Base-by-base conservation (phyloP, 163 green algal genomes). In the Chloromonas sp. region DNA sequence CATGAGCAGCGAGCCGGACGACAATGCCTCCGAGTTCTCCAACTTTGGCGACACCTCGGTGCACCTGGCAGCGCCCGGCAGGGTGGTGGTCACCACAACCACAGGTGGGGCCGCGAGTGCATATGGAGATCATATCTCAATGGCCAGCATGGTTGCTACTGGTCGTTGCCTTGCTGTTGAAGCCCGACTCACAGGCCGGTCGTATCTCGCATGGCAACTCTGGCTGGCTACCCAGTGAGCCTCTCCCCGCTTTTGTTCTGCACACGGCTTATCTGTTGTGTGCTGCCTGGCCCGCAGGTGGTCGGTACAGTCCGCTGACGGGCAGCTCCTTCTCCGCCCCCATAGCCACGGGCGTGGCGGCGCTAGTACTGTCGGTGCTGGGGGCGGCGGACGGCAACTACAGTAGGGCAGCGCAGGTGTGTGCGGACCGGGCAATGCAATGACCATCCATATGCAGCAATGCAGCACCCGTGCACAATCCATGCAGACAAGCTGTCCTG, bases 241-340 rank as follows among this genome's bases (percentile, higher is more conserved):
- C 36, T 36, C 36, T 36, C 36, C 36, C 36, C 36, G 36, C 36
- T 36, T 36, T 36, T 36, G 36, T 36, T 36, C 36, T 36, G 36
- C 36, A 36, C 36, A 36, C 36, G 36, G 36, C 36, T 36, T 36
- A 36, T 36, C 36, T 36, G 36, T 36, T 36, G 36, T 36, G 36
- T 36, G 36, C 36, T 36, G 36, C 36, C 36, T 77, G 70, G 11
- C 58, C 15, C 14, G 58, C 78, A 84, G 81, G 58, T 84, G 61
- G 60, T 1, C 3, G 3, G 1, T 85, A 85, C 62, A 57, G 1
- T 11, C 2, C 66, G 13, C 82, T 85, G 1, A 83, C 76, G 1
- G 84, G 84, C 36, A 87, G 71, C 78, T 89, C 86, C 60, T 84
- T 86, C 81, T 74, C 86, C 5, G 60, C 86, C 58, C 86, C 86